Conservation (phyloP, 75 land plant genomes). For the Picea sitchensis region DNA sequence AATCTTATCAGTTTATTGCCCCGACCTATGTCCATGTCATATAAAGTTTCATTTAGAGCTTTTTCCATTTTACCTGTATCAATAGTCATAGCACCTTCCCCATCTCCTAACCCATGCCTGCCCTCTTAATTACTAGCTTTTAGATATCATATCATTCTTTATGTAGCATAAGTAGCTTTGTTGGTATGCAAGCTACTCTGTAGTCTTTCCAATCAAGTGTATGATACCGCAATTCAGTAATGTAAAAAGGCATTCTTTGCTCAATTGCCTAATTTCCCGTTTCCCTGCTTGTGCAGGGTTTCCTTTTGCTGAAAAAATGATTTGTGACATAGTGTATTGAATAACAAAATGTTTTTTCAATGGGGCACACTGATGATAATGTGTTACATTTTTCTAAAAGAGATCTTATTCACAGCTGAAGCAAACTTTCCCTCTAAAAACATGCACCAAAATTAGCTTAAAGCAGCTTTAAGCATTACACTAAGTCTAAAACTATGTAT, state of each 20-base stretch:
- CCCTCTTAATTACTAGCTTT: background rate
- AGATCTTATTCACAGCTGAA: no score
- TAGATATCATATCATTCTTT: constrained; percentile 1
- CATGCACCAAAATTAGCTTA: no score
- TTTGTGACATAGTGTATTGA: no score
- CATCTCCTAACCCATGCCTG: background rate
- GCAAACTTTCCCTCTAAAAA: no score
- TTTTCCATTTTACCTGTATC: constrained; percentile 1
- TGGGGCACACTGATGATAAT: no score
- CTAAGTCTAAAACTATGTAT: no score
- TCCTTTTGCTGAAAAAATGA: no score
- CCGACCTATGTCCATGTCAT: background rate
- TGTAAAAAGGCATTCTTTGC: constrained; percentile 9
- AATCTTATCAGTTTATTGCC: background rate
- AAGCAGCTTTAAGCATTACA: no score
- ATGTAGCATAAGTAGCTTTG: background rate
- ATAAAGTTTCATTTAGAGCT: constrained; percentile 6
- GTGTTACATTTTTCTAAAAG: no score
- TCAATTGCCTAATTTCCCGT: background rate
- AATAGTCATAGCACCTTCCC: background rate
- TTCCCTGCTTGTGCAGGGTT: background rate
- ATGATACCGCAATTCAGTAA: constrained; percentile 2
- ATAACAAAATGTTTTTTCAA: no score
- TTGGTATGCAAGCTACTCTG: background rate
- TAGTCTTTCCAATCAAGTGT: constrained; percentile 4